These are phyloP conservation scores for Eucalyptus albens DNA, from an alignment of 345 rosid genomes.

Conservation along the genomic window DNA sequence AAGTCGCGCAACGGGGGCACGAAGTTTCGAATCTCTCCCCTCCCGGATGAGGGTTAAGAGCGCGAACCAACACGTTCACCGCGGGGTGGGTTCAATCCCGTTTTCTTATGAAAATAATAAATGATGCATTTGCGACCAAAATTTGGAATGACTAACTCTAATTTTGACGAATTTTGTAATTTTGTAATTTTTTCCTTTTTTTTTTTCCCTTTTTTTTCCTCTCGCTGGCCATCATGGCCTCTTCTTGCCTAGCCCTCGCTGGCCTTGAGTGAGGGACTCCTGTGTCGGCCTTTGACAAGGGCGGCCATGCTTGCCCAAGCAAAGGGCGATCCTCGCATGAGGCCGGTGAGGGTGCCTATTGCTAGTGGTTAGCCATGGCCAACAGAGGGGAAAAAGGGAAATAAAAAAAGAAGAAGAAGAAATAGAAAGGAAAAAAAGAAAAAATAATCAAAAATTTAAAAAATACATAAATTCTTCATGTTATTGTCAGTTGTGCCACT, in stretches of 20 bases:
- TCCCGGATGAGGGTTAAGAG: no score
- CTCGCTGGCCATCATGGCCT: rapidly evolving
- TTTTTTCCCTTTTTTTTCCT: background rate
- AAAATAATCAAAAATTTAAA: no score
- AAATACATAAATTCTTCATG: no score
- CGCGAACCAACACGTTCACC: no score
- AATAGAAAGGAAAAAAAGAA: background rate
- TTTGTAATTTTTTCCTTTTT: background rate
- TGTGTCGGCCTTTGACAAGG: rapidly evolving
- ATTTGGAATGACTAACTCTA: background rate
- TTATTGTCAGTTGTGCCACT: rapidly evolving
- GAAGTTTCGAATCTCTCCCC: no score
- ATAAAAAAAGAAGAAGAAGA: no score
- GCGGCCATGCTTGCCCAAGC: background rate
- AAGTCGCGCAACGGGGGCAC: no score
- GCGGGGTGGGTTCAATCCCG: no score
- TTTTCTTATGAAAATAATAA: background rate
- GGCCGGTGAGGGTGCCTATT: background rate
- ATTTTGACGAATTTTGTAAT: no score
- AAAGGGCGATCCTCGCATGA: rapidly evolving
- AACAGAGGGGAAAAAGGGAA: background rate
- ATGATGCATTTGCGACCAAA: background rate
- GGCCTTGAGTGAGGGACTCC: background rate
- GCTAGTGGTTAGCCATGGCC: background rate
- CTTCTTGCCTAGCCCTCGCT: background rate